Percentiles rank a stretch among this genome's conserved stretches.
These are phyloP conservation scores for Guillardia theta DNA, from an alignment of 78 protist species.

Conservation along the genomic window DNA sequence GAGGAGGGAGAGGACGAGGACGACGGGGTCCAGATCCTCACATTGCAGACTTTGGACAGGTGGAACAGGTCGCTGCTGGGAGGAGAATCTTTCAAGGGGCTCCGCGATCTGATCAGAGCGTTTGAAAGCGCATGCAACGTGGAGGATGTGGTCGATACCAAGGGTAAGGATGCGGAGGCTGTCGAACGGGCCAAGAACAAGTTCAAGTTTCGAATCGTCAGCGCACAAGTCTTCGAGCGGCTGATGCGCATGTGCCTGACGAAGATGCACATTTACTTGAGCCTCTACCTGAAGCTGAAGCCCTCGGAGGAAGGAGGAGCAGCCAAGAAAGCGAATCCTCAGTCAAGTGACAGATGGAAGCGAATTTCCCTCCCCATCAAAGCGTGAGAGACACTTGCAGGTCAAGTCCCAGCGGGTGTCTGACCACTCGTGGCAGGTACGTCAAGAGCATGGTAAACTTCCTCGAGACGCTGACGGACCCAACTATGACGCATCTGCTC, in stretches of 20 bases:
- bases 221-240: background rate
- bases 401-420: too few species aligned
- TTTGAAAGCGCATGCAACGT: conserved; percentile 2
- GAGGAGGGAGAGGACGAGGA: conserved; percentile 46
- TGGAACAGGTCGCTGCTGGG: background rate
- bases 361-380: background rate
- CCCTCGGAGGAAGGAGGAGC: background rate
- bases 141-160: background rate
- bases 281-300: background rate
- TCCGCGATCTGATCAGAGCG: conserved; percentile 21
- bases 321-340: background rate
- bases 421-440: too few species aligned
- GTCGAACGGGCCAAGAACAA: background rate
- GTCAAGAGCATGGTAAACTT: background rate
- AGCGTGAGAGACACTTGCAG: too few species aligned
- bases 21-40: background rate
- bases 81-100: background rate
- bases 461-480: background rate
- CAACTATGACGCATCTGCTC: background rate
- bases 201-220: background rate
- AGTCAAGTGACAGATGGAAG: background rate
- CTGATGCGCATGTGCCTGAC: background rate
- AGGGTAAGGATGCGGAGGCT: background rate
- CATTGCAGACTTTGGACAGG: background rate
- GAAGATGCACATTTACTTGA: background rate